phyloP scores from a whole-genome alignment of 2,329 filamentous ascomycete species.

The Purpureocillium takamizusanense region DNA sequence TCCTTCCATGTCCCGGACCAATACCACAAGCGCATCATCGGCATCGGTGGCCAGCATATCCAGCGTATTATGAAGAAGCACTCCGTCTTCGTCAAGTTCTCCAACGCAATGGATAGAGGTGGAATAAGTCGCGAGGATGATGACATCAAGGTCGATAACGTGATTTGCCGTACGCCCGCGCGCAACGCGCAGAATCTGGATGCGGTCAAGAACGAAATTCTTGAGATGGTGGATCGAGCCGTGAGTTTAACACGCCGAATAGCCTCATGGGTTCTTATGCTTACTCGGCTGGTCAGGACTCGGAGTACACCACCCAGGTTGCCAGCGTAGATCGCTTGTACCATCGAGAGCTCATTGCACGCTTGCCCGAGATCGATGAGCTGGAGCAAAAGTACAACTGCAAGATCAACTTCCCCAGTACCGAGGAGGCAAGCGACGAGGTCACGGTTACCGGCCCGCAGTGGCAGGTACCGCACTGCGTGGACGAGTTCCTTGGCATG shows the following conservation, averaged over 20 bases:
- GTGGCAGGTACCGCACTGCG: constrained; percentile 95
- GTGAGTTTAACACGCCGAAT: no score
- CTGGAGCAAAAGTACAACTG: constrained; percentile 99
- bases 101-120: constrained; percentile 93
- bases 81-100: constrained; percentile 98
- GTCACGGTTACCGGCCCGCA: constrained; percentile 94
- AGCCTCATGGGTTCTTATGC: no score
- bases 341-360: constrained; percentile 85
- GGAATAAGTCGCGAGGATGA: constrained; percentile 90
- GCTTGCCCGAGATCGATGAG: constrained; percentile 82
- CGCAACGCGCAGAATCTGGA: constrained; percentile 95
- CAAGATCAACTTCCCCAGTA: constrained; percentile 97
- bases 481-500: constrained; percentile 95
- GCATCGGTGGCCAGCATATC: constrained; percentile 96
- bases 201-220: constrained; percentile 95
- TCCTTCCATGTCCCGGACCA: constrained; percentile 98
- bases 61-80: constrained; percentile 99
- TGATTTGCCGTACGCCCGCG: constrained; percentile 94
- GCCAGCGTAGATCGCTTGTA: constrained; percentile 92
- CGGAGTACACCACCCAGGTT: constrained; percentile 90
- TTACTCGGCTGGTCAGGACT: constrained; percentile 50
- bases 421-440: constrained; percentile 92
- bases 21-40: constrained; percentile 98
- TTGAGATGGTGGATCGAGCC: constrained; percentile 98
- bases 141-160: constrained; percentile 97